Evolutionary conservation across 2,329 filamentous ascomycete genomes (phyloP).

Genomic region (Dryadomyces quercus-mongolicae): DNA sequence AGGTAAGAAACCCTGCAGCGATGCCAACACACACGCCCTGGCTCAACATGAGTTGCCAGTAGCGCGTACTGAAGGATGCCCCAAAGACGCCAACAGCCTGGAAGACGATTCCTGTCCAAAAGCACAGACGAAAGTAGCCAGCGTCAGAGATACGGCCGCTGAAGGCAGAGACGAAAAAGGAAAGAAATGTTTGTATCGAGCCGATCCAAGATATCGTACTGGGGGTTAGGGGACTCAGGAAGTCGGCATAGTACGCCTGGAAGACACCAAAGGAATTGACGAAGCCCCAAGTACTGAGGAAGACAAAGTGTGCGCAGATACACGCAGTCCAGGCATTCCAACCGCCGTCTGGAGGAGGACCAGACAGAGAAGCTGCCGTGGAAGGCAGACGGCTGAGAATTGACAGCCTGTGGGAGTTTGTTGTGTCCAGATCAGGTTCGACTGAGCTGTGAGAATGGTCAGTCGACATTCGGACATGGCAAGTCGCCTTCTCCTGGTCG

Average conservation of each 20-base stretch:
- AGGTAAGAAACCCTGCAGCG: slow-evolving; percentile 24
- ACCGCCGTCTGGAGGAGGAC: slow-evolving; percentile 8
- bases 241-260: slow-evolving; percentile 13
- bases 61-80: slow-evolving; percentile 7
- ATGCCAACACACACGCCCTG: slow-evolving; percentile 25
- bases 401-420: background rate
- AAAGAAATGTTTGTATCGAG: slow-evolving; percentile 8
- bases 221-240: slow-evolving; percentile 7
- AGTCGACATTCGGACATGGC: too few relatives aligned
- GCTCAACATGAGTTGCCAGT: slow-evolving; percentile 17
- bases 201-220: slow-evolving; percentile 14
- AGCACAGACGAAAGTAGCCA: slow-evolving; percentile 9
- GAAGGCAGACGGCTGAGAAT: background rate
- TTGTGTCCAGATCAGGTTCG: too few relatives aligned
- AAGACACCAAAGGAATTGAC: slow-evolving; percentile 14
- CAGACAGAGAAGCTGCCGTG: background rate
- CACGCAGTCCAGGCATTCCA: slow-evolving; percentile 7
- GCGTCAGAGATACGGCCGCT: slow-evolving; percentile 11
- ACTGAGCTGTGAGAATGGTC: too few relatives aligned
- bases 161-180: slow-evolving; percentile 8
- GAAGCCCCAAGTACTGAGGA: slow-evolving; percentile 12
- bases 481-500: too few relatives aligned
- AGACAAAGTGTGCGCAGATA: slow-evolving; percentile 16
- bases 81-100: slow-evolving; percentile 6
- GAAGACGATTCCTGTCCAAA: slow-evolving; percentile 6